Percentiles rank a stretch among this genome's conserved stretches.
These are phyloP conservation scores for Rachicladosporium sp. DNA, from an alignment of 2,329 filamentous ascomycete genomes.

Conservation along the genomic window DNA sequence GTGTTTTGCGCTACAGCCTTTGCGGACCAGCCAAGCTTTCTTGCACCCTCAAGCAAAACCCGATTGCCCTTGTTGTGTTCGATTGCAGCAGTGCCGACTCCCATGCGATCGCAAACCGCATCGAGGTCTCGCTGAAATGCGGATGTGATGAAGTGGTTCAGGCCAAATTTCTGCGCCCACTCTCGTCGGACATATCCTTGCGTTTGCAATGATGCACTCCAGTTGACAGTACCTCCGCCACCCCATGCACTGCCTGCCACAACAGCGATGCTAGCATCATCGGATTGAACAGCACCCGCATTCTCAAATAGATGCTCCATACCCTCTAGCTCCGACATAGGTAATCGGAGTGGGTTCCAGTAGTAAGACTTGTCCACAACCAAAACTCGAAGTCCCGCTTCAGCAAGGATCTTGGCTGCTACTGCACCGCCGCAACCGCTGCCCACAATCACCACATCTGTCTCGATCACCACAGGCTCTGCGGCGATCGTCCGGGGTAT, in stretches of 20 bases:
- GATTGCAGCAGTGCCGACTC: slow-evolving; percentile 53
- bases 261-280: slow-evolving; percentile 41
- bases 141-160: slow-evolving; percentile 60
- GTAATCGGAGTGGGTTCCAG: slow-evolving; percentile 58
- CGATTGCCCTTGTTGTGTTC: slow-evolving; percentile 62
- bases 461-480: slow-evolving; percentile 50
- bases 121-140: slow-evolving; percentile 72
- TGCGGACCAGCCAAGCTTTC: slow-evolving; percentile 60
- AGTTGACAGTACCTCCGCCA: slow-evolving; percentile 80
- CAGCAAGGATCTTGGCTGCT: slow-evolving; percentile 65
- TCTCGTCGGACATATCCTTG: slow-evolving; percentile 67
- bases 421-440: slow-evolving; percentile 80
- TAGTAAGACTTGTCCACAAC: slow-evolving; percentile 77
- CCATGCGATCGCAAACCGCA: slow-evolving; percentile 66
- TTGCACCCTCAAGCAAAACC: slow-evolving; percentile 60
- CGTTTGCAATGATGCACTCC: slow-evolving; percentile 56
- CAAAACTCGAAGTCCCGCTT: slow-evolving; percentile 61
- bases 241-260: slow-evolving; percentile 65
- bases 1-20: slow-evolving; percentile 68
- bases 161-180: slow-evolving; percentile 55
- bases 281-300: slow-evolving; percentile 45
- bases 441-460: slow-evolving; percentile 75
- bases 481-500: slow-evolving; percentile 29
- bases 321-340: slow-evolving; percentile 55
- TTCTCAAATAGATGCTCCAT: slow-evolving; percentile 57